Conservation (phyloP, 2,329 filamentous ascomycete species). For the Talaromyces sp. region DNA sequence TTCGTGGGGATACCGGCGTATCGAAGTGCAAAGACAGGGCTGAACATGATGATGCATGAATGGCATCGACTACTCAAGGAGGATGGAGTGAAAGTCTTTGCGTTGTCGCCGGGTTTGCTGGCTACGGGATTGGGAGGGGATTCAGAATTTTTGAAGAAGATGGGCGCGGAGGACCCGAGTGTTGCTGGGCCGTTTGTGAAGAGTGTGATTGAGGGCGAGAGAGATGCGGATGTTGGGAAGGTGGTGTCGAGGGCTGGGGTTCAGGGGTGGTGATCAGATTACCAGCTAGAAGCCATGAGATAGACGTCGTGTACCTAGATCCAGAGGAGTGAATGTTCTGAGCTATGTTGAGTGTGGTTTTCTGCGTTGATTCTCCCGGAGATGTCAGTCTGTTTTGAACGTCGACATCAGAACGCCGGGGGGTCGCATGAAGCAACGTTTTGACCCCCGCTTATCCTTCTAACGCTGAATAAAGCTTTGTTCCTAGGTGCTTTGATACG, state of each 20-base stretch:
- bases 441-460: too few species aligned
- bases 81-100: constrained; percentile 53
- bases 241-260: constrained; percentile 27
- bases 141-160: constrained; percentile 23
- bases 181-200: constrained; percentile 35
- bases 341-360: too few species aligned
- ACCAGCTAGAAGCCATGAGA: too few species aligned
- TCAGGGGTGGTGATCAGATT: background rate
- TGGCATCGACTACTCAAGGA: constrained; percentile 43
- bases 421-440: too few species aligned
- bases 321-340: too few species aligned
- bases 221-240: constrained; percentile 43
- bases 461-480: too few species aligned
- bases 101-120: constrained; percentile 49
- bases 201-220: constrained; percentile 41
- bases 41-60: constrained; percentile 52
- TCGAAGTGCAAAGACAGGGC: constrained; percentile 42
- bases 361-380: too few species aligned
- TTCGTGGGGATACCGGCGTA: constrained; percentile 31
- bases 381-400: too few species aligned
- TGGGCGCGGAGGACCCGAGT: constrained; percentile 28
- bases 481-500: too few species aligned
- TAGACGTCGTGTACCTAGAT: too few species aligned
- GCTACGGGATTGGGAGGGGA: constrained; percentile 47
- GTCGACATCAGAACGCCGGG: too few species aligned